phyloP scores from a whole-genome alignment of 805 yeast species.

The Limtongia smithiae region DNA sequence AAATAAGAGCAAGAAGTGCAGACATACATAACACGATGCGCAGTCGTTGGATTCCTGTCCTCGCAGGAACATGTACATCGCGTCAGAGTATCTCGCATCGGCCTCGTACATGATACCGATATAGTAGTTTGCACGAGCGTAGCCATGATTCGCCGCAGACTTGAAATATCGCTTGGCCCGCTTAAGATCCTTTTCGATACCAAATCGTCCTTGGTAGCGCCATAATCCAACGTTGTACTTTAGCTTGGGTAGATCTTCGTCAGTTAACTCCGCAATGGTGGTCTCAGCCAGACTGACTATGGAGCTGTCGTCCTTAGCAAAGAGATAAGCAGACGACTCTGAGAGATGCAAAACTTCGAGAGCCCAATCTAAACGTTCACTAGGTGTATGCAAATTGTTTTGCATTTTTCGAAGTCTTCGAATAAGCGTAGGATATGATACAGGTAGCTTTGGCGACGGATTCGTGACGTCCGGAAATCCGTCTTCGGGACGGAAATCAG shows the following conservation, averaged over 20 bases:
- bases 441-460: conserved; percentile 6
- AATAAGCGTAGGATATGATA: conserved; percentile 11
- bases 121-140: conserved; percentile 39
- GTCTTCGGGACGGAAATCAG: conserved; percentile 10
- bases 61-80: conserved; percentile 36
- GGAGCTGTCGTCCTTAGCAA: conserved; percentile 3
- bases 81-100: conserved; percentile 34
- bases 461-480: conserved; percentile 3
- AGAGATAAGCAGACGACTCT: background rate
- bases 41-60: conserved; percentile 40
- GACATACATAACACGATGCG: conserved; percentile 39
- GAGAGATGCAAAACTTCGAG: conserved; percentile 3
- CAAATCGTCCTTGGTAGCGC: conserved; percentile 34
- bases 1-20: conserved; percentile 36
- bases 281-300: conserved; percentile 4
- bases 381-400: background rate
- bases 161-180: conserved; percentile 33
- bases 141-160: conserved; percentile 36
- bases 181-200: conserved; percentile 20
- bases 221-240: conserved; percentile 35
- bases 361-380: conserved; percentile 17
- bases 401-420: background rate
- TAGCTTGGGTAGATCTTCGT: conserved; percentile 27
- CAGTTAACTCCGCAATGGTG: background rate
- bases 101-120: conserved; percentile 38